These are phyloP conservation scores for Agapanthus africanus DNA, from an alignment of 106 monocot species.

Conservation along the genomic window DNA sequence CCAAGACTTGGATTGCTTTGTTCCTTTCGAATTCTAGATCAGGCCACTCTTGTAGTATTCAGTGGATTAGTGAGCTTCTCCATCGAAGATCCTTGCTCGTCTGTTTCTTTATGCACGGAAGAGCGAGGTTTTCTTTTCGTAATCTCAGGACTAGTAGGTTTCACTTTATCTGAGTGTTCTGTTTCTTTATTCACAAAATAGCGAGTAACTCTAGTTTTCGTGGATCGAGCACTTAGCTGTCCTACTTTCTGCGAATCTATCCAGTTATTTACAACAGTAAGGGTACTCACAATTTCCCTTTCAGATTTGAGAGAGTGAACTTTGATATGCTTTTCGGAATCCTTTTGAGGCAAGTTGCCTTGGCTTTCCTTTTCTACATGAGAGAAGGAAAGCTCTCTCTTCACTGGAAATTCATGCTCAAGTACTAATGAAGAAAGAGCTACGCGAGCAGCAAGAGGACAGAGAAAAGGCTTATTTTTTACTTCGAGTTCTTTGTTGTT, in stretches of 20 bases:
- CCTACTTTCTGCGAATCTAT: constrained; percentile 1
- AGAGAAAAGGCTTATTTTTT: constrained; percentile 32
- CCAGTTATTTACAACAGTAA: background rate
- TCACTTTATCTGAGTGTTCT: background rate
- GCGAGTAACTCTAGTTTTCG: constrained; percentile 13
- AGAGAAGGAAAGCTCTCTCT: constrained; percentile 9
- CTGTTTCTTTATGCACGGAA: too few species aligned
- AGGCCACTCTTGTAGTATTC: background rate
- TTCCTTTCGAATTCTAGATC: background rate
- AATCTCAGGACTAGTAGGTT: too few species aligned
- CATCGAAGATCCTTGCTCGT: too few species aligned
- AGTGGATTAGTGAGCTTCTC: too few species aligned
- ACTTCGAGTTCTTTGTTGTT: constrained; percentile 6
- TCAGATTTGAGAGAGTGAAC: background rate
- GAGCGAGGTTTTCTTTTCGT: too few species aligned
- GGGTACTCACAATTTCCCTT: too few species aligned
- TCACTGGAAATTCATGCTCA: constrained; percentile 31
- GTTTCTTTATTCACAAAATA: constrained; percentile 7
- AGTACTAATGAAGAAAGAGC: constrained; percentile 46
- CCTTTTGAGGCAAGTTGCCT: background rate
- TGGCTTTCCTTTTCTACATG: background rate
- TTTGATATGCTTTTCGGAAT: constrained; percentile 5
- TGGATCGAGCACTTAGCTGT: background rate
- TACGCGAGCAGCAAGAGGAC: constrained; percentile 56
- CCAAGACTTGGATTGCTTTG: background rate